These are phyloP conservation scores for Rosa lucieae DNA, from an alignment of 306 rosid genomes.

Conservation along the genomic window DNA sequence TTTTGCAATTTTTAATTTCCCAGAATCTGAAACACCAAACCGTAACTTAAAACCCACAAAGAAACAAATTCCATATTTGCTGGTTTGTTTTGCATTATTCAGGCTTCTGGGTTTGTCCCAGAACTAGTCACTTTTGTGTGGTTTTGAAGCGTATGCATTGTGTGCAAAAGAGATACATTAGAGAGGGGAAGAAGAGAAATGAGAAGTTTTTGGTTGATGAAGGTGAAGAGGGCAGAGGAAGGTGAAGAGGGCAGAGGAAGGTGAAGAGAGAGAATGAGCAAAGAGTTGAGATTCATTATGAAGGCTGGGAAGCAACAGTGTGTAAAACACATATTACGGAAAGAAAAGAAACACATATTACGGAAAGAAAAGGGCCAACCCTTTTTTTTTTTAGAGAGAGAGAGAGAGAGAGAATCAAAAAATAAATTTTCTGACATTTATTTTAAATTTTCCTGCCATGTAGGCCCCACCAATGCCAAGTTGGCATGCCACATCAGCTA, in stretches of 20 bases:
- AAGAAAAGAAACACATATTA: conserved; percentile 68
- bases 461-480: too few relatives aligned
- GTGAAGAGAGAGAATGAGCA: conserved; percentile 64
- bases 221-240: conserved; percentile 30
- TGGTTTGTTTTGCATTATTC: conserved; percentile 14
- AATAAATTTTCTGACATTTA: too few relatives aligned
- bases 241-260: conserved; percentile 26
- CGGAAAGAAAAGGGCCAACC: conserved; percentile 61
- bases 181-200: neutral
- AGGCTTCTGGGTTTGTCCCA: conserved; percentile 36
- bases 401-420: too few relatives aligned
- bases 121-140: conserved; percentile 21
- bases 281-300: conserved; percentile 50
- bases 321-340: conserved; percentile 54
- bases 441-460: too few relatives aligned
- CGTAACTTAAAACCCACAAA: conserved; percentile 9
- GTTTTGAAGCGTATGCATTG: conserved; percentile 21
- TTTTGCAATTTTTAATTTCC: neutral
- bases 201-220: conserved; percentile 19
- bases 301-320: conserved; percentile 68
- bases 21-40: conserved; percentile 44
- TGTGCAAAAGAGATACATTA: neutral
- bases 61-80: conserved; percentile 32
- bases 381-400: conserved; percentile 2
- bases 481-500: too few relatives aligned